Evolutionary conservation across 371 early-diverging fungal species (phyloP).

Genomic region (Choanephora cucurbitarum): DNA sequence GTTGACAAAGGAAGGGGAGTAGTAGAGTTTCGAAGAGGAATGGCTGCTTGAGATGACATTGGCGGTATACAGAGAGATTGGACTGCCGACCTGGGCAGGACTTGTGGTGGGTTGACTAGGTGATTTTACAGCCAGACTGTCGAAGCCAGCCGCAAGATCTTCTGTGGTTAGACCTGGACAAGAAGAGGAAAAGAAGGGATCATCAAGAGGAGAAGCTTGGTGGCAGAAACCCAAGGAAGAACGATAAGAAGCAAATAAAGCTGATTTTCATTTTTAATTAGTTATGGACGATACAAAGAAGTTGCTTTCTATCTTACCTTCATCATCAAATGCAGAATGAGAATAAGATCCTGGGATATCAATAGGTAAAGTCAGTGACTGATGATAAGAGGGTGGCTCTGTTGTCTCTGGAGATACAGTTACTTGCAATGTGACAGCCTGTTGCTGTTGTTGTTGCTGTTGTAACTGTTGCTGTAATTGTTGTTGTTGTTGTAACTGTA

Average conservation of each 20-base stretch:
- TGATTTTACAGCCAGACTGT: slow-evolving; percentile 24
- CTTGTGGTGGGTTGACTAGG: slow-evolving; percentile 18
- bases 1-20: slow-evolving; percentile 15
- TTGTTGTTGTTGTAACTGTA: too few relatives aligned
- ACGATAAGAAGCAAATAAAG: background rate
- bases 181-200: slow-evolving; percentile 7
- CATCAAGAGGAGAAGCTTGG: background rate
- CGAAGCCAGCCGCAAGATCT: slow-evolving; percentile 23
- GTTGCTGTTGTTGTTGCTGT: too few relatives aligned
- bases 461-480: too few relatives aligned
- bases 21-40: slow-evolving; percentile 6
- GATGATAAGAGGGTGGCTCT: background rate
- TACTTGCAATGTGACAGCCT: background rate
- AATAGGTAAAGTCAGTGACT: slow-evolving; percentile 12
- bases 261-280: too few relatives aligned
- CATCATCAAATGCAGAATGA: background rate
- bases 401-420: background rate
- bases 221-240: background rate
- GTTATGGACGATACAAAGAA: too few relatives aligned
- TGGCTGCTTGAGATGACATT: slow-evolving; percentile 7
- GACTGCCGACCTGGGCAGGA: slow-evolving; percentile 17
- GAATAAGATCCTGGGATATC: slow-evolving; percentile 24
- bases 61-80: slow-evolving; percentile 7
- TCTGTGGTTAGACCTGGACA: slow-evolving; percentile 9
- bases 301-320: slow-evolving; percentile 8